Evolutionary conservation across 73 alveolate species (phyloP).

Genomic region (Stentor roeselii): DNA sequence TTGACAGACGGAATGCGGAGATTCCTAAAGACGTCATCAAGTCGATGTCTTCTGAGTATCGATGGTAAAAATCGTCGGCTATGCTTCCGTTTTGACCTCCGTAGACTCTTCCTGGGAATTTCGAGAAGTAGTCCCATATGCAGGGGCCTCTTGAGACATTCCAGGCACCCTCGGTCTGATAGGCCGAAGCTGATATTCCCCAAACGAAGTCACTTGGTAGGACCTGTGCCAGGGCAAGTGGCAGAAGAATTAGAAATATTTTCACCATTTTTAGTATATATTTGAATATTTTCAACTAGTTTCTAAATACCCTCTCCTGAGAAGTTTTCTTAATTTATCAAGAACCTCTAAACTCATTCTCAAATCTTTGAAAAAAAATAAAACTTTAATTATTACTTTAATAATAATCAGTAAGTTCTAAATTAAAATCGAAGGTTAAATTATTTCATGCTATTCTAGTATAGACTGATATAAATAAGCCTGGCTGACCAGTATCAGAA

Average conservation of each 20-base stretch:
- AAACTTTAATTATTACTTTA: too few species aligned
- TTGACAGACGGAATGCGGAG: conserved; percentile 30
- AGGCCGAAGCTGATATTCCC: conserved; percentile 43
- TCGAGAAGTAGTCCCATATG: conserved; percentile 38
- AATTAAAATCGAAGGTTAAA: too few species aligned
- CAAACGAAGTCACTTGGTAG: too few species aligned
- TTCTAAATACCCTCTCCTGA: too few species aligned
- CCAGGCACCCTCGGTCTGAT: conserved; percentile 36
- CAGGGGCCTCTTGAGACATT: conserved; percentile 31
- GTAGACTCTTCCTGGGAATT: conserved; percentile 29
- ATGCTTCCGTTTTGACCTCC: conserved; percentile 33
- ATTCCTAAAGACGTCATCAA: conserved; percentile 30
- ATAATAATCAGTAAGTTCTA: too few species aligned
- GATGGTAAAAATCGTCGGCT: conserved; percentile 45
- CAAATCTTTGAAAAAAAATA: too few species aligned
- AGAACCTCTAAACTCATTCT: too few species aligned
- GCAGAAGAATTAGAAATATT: too few species aligned
- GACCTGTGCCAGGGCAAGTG: too few species aligned
- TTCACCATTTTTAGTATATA: too few species aligned
- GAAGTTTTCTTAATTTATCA: too few species aligned
- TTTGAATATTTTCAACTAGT: too few species aligned
- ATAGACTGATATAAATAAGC: conserved; percentile 1
- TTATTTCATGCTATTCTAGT: conserved; percentile 4
- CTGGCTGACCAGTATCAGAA: neutral
- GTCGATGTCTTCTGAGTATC: conserved; percentile 28